These are phyloP conservation scores for Skeletonema grethae DNA, from an alignment of 108 stramenopile genomes.

Conservation along the genomic window DNA sequence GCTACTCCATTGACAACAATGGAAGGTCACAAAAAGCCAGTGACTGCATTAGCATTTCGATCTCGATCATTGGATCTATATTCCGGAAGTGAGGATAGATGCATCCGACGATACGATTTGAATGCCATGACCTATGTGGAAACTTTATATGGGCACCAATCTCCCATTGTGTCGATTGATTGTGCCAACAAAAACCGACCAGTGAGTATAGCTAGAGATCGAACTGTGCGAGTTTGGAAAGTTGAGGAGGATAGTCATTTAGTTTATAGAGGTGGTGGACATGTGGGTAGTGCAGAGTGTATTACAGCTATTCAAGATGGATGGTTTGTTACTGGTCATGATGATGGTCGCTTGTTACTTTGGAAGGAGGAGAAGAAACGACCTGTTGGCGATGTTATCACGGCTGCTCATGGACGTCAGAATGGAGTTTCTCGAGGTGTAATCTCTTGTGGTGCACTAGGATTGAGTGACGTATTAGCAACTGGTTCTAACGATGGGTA, in stretches of 20 bases:
- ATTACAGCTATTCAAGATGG: constrained; percentile 83
- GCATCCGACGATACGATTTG: constrained; percentile 87
- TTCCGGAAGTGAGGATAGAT: constrained; percentile 92
- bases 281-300: constrained; percentile 75
- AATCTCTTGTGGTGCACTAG: constrained; percentile 50
- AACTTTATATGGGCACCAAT: constrained; percentile 98
- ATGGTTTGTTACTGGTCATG: constrained; percentile 94
- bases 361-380: constrained; percentile 96
- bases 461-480: constrained; percentile 75
- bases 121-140: constrained; percentile 96
- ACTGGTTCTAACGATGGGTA: constrained; percentile 91
- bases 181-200: constrained; percentile 88
- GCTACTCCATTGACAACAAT: constrained; percentile 66
- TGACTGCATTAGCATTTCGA: constrained; percentile 85
- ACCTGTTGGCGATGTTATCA: constrained; percentile 63
- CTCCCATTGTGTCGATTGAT: constrained; percentile 83
- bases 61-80: constrained; percentile 86
- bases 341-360: constrained; percentile 89
- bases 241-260: constrained; percentile 96
- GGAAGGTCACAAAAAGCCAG: constrained; percentile 85
- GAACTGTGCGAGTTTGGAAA: constrained; percentile 97
- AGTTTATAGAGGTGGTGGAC: constrained; percentile 87
- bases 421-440: constrained; percentile 57
- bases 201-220: constrained; percentile 85
- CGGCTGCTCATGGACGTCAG: constrained; percentile 60